Evolutionary conservation across 2,329 filamentous ascomycete species (phyloP).

Genomic region (Lachnellula arida): DNA sequence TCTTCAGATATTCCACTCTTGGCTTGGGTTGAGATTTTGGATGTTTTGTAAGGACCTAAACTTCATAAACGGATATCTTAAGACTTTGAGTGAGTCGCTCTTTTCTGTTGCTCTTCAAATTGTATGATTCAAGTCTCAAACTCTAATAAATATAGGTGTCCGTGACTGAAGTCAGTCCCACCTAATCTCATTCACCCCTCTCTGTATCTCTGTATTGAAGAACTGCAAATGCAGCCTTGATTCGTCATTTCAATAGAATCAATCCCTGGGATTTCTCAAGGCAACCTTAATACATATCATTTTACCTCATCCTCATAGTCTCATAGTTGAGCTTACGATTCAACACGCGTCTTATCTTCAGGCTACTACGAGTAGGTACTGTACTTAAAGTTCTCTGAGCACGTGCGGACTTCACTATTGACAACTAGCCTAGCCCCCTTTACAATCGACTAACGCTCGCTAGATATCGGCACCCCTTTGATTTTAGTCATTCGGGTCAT

Average conservation of each 20-base stretch:
- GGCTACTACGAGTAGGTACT: neutral
- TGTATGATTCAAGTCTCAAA: neutral
- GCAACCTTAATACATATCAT: neutral
- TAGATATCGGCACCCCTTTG: neutral
- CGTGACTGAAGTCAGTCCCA: conserved; percentile 2
- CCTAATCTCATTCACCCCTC: neutral
- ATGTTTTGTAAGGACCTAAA: neutral
- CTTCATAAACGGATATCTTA: neutral
- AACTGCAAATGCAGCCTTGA: neutral
- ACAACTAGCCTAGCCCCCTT: neutral
- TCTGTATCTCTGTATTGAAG: neutral
- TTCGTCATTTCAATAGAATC: neutral
- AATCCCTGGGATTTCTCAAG: neutral
- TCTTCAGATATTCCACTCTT: neutral
- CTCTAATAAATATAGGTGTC: neutral
- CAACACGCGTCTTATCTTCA: conserved; percentile 1
- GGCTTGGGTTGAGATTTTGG: too few relatives aligned
- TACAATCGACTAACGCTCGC: neutral
- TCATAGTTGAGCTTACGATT: conserved; percentile 8
- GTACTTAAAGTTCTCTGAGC: neutral
- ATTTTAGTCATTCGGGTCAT: neutral
- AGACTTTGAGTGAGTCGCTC: neutral
- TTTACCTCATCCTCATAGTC: neutral
- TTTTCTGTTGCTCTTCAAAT: neutral
- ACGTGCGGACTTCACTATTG: neutral